Base-by-base conservation (phyloP, 1,284 basidiomycete genomes). In the Quambalaria eucalypti region DNA sequence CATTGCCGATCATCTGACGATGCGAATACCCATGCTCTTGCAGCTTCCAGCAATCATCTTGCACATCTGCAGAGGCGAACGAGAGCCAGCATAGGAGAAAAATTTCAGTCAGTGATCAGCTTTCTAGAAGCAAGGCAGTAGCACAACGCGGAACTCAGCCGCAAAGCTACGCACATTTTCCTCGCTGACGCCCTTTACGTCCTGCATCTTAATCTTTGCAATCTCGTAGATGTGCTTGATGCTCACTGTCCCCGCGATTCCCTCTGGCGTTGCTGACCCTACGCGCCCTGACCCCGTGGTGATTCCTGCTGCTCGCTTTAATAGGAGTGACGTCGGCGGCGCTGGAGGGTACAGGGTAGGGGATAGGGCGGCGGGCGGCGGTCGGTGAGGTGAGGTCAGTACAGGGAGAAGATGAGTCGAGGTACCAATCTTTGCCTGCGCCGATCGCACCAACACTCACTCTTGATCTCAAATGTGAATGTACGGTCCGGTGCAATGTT, bases 201-300 rank as follows among this genome's bases (percentile, higher is more conserved):
- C 95, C 67, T 82, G 84, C 59, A 85, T 83, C 80, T 99, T 99
- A 77, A 98, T 88, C 81, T 89, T 95, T 36, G 95, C 91, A 74
- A 99, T 97, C 81, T 98, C 95, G 78, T 95, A 98, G 72, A 98
- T 83, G 79, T 97, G 92, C 81, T 99, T 99, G 71, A 98, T 82
- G 65, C 84, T 88, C 69, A 99, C 82, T 28, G 86, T 90, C 48
- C 88, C 90, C 16, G 40, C 52, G 16, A 58, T 82, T 26, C 42
- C 42, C 12, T 46, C 42, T 80, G 57, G 81, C 78, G 74, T 84
- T 86, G 88, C 57, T 68, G 84, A 84, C 38, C 83, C 87, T 36
- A 87, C 82, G 40, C 68, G 66, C 16, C 74, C 74, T 1, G 77
- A 66, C 1, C 92, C 93, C 77, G 90, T 92, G 68, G 90, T 87